Conservation (phyloP, 495 filamentous ascomycete species). For the Astrothelium subdiscretum region DNA sequence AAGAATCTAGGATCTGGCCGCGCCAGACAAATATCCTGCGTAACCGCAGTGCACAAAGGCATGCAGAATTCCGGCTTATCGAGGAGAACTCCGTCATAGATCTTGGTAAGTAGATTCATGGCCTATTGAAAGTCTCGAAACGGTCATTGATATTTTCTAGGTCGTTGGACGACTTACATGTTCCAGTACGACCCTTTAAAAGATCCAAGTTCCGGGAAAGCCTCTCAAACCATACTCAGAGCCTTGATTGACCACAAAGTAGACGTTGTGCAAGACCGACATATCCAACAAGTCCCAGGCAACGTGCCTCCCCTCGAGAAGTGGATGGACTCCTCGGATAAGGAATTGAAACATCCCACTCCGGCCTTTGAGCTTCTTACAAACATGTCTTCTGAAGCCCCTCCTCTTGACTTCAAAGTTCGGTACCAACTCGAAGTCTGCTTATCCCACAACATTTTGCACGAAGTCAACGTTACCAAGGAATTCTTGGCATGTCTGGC, state of each 20-base stretch:
- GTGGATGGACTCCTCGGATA: too few species aligned
- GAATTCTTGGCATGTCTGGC: slow-evolving; percentile 54
- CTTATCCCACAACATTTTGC: slow-evolving; percentile 67
- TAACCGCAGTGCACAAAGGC: slow-evolving; percentile 29
- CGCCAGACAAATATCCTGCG: slow-evolving; percentile 60
- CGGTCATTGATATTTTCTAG: slow-evolving; percentile 20
- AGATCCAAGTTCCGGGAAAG: not conserved
- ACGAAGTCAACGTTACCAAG: slow-evolving; percentile 57
- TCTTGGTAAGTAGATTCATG: slow-evolving; percentile 46
- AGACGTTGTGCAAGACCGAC: too few species aligned
- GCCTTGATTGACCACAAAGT: slow-evolving; percentile 71
- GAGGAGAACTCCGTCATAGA: slow-evolving; percentile 53
- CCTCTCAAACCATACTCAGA: slow-evolving; percentile 28
- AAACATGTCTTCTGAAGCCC: slow-evolving; percentile 23
- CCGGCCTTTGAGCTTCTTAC: not conserved
- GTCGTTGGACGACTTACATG: slow-evolving; percentile 58
- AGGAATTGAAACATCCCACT: too few species aligned
- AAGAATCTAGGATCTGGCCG: slow-evolving; percentile 57
- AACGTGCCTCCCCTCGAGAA: too few species aligned
- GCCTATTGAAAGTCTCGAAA: slow-evolving; percentile 33
- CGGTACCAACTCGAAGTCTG: slow-evolving; percentile 91
- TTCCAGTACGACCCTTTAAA: slow-evolving; percentile 20
- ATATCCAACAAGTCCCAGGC: too few species aligned
- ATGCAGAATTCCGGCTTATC: slow-evolving; percentile 40
- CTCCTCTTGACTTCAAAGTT: slow-evolving; percentile 52